These are phyloP conservation scores for Claviceps cyperi DNA, from an alignment of 2,329 filamentous ascomycete genomes.

Conservation along the genomic window DNA sequence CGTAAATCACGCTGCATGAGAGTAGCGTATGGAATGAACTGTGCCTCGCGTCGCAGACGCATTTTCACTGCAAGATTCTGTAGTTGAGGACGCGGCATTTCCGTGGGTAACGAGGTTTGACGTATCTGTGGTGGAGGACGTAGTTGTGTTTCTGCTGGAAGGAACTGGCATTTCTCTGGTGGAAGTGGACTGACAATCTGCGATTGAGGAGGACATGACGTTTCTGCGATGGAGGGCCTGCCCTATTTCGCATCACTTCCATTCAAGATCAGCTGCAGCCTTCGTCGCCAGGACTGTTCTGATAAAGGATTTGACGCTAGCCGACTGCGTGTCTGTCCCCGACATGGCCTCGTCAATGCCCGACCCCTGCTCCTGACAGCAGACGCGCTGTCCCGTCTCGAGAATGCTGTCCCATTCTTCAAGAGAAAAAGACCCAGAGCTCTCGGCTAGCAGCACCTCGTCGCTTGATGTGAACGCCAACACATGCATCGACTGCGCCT, in stretches of 20 bases:
- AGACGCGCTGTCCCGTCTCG: conserved; percentile 49
- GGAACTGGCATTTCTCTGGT: neutral
- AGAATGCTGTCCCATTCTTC: conserved; percentile 62
- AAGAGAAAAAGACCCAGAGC: conserved; percentile 63
- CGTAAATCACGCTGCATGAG: too few species aligned
- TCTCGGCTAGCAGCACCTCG: conserved; percentile 64
- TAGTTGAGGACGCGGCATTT: too few species aligned
- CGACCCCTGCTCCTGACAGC: conserved; percentile 31
- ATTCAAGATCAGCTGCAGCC: conserved; percentile 37
- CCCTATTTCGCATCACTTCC: conserved; percentile 30
- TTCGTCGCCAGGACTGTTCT: conserved; percentile 45
- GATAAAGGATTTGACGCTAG: conserved; percentile 44
- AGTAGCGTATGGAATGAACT: too few species aligned
- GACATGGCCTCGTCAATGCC: conserved; percentile 30
- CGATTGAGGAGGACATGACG: neutral
- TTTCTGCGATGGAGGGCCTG: neutral
- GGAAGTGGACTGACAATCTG: neutral
- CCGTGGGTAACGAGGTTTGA: too few species aligned
- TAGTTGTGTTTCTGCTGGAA: too few species aligned
- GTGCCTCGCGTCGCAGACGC: too few species aligned
- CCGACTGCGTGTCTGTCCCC: conserved; percentile 27
- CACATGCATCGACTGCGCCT: conserved; percentile 62
- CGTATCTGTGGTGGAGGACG: too few species aligned
- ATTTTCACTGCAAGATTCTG: too few species aligned
- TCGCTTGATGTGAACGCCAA: conserved; percentile 65